Evolutionary conservation across 192 early-diverging fungal species (phyloP), one percentile per base, ranked within the genome.

Genomic region (Coemansia sp.): DNA sequence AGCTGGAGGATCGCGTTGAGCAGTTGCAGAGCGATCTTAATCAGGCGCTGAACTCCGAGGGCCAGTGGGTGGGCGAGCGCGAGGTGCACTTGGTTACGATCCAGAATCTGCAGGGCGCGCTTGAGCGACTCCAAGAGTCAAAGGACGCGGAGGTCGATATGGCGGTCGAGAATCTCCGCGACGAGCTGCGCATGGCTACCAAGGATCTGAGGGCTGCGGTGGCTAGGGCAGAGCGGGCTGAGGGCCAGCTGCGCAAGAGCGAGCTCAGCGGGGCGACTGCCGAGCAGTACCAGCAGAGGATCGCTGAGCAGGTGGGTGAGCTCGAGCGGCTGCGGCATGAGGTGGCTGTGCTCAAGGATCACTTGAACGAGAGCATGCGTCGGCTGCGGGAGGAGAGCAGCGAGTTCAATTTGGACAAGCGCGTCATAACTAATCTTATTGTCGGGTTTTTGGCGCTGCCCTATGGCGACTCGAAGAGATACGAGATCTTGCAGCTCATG

Each of bases 311-410:
- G 72, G 79, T 36, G 70, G 71, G 35, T 69, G 84, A 73, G 76
- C 82, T 31, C 57, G 84, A 76, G 81, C 83, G 65, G 75, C 85
- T 70, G 82, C 83, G 68, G 53, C 64, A 71, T 41, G 67, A 82
- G 67, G 62, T 75, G 35, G 82, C 93, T 20, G 93, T 91, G 56
- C 84, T 95, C 6, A 93, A 99, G 72, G 88, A 90, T 34, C 95
- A 99, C 69, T 74, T 97, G 42, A 86, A 88, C 41, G 95, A 99
- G 65, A 94, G 94, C 31, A 92, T 97, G 88, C 87, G 94, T 23
- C 88, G 91, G 50, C 75, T 97, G 63, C 87, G 86, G 62, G 90
- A 92, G 50, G 88, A 88, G 61, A 86, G 87, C 68, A 91, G 80
- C 64, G 88, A 94, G 60, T 91, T 89, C 43, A 91, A 88, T 60